Conservation (phyloP, 78 protist genomes). For the Dictyostelium purpureum region DNA sequence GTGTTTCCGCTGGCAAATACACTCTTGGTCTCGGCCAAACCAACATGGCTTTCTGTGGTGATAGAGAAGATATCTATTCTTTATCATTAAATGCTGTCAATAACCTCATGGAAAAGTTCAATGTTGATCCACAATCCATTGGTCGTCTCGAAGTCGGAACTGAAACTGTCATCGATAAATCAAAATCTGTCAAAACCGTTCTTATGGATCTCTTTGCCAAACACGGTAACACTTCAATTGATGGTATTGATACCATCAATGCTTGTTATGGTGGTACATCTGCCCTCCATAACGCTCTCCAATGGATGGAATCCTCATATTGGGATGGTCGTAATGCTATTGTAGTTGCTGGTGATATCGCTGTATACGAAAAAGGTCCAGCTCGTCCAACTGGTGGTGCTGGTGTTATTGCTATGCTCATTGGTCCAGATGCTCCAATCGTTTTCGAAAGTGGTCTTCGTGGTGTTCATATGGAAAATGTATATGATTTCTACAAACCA, state of each 20-base stretch:
- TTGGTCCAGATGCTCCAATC: slow-evolving; percentile 98
- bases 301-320: slow-evolving; percentile 93
- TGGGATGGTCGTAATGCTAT: slow-evolving; percentile 97
- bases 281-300: slow-evolving; percentile 92
- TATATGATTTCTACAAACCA: slow-evolving; percentile 98
- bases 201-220: slow-evolving; percentile 90
- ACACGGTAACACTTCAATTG: slow-evolving; percentile 77
- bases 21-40: slow-evolving; percentile 96
- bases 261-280: slow-evolving; percentile 99
- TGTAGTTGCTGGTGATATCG: slow-evolving; percentile 95
- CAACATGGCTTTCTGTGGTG: slow-evolving; percentile 91
- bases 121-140: slow-evolving; percentile 75
- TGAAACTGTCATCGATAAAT: slow-evolving; percentile 95
- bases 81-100: slow-evolving; percentile 87
- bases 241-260: slow-evolving; percentile 88
- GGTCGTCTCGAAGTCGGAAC: slow-evolving; percentile 98
- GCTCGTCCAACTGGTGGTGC: slow-evolving; percentile 92
- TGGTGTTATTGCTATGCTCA: slow-evolving; percentile 97
- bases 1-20: slow-evolving; percentile 93
- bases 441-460: slow-evolving; percentile 88
- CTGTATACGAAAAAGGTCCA: slow-evolving; percentile 92
- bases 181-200: slow-evolving; percentile 91
- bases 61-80: slow-evolving; percentile 96
- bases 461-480: slow-evolving; percentile 90
- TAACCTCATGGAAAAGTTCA: slow-evolving; percentile 83